Base-by-base conservation (phyloP, 495 filamentous ascomycete genomes). In the Filosporella fistucella region DNA sequence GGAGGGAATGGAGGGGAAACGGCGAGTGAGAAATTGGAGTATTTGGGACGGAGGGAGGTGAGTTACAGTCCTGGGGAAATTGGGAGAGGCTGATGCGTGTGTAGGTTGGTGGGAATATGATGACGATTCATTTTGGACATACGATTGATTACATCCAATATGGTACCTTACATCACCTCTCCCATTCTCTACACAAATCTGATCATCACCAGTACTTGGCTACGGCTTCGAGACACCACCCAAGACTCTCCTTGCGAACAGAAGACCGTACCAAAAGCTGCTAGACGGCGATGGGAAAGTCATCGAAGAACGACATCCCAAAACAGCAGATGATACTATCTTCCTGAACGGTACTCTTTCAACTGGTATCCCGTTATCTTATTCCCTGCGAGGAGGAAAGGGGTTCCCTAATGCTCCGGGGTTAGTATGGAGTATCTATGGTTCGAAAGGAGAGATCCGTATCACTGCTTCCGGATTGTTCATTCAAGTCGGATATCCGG, bases 101-200 rank as follows among this genome's bases (percentile, higher is more conserved):
- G n/a, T n/a, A n/a, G n/a, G 56, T 75, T 18, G 80, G 76, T 1
- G 77, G 72, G 3, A 76, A 77, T 50, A 20, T 67, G 0, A 60
- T 71, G 24, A 80, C 72, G 0, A 80, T 84, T 59, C 64, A 66
- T 11, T 68, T 72, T 40, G 74, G 63, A 3, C 77, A 84, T 51
- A 13, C 39, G 1, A 29, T 55, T 10, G 52, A 55, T 48, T 55
- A 28, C 40, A 68, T 76, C 39, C 55, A 67, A 60, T 23, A 23
- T 22, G 40, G 26, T 48, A 17, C 14, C n/a, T 0, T 20, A 18
- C 20, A 33, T 34, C 21, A 6, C n/a, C 28, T 17, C 6, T 32
- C 26, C 21, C 32, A 37, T 26, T 34, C 16, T 14, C 9, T 3
- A 32, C n/a, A 24, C 21, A 20, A 11, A 37, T 30, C 16, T 68